A percentile compares a stretch with the other conserved stretches of the same genome.
Evolutionary conservation across 441 rosid genomes (phyloP).

Genomic region (Eutrema salsugineum): DNA sequence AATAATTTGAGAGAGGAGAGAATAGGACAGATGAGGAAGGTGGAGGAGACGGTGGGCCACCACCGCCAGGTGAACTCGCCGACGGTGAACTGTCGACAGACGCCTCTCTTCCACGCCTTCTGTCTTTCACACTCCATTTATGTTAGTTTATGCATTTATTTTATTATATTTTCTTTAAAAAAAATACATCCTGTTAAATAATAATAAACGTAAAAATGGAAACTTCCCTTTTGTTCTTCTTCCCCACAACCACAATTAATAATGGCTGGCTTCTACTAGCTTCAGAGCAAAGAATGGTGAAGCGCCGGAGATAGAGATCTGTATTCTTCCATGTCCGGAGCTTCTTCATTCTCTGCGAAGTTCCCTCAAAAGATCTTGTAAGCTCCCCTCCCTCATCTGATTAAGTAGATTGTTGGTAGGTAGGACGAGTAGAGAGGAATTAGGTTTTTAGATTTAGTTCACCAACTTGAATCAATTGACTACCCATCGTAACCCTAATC

Average conservation of each 20-base stretch:
- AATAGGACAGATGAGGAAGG: not conserved
- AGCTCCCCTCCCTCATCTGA: not conserved
- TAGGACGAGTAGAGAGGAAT: not conserved
- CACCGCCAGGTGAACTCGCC: slow-evolving; percentile 23
- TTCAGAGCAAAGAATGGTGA: slow-evolving; percentile 17
- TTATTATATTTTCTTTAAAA: too few relatives aligned
- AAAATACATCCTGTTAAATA: not conserved
- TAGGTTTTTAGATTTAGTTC: slow-evolving; percentile 10
- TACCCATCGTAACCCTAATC: not conserved
- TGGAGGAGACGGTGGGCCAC: slow-evolving; percentile 20
- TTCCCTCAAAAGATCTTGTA: not conserved
- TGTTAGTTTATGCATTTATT: too few relatives aligned
- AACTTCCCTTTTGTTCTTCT: not conserved
- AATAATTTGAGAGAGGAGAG: not conserved
- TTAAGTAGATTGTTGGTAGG: not conserved
- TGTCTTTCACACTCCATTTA: not conserved
- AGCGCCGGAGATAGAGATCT: slow-evolving; percentile 17
- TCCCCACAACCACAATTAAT: not conserved
- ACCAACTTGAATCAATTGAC: not conserved
- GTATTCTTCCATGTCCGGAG: not conserved
- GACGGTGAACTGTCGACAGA: slow-evolving; percentile 27
- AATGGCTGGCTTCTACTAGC: not conserved
- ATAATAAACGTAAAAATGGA: slow-evolving; percentile 8
- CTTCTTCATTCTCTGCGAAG: not conserved
- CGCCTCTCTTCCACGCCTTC: not conserved